Evolutionary conservation across 495 filamentous ascomycete species (phyloP).

Genomic region (Aspergillus biplanus): DNA sequence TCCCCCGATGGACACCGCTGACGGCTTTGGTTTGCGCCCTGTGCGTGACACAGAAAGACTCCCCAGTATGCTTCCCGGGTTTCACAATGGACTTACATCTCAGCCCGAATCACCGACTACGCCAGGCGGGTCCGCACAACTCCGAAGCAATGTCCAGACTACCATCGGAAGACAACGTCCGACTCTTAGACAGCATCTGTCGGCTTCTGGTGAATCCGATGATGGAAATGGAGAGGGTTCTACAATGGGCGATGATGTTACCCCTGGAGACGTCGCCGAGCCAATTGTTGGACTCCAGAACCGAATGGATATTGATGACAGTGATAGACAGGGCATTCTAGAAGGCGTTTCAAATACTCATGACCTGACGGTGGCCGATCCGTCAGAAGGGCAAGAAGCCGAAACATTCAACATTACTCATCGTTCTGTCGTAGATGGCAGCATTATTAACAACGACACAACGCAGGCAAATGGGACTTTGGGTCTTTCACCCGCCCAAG

Average conservation of each 20-base stretch:
- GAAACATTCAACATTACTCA: constrained; percentile 98
- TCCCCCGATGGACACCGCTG: constrained; percentile 72
- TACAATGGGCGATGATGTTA: constrained; percentile 68
- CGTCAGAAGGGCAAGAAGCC: constrained; percentile 79
- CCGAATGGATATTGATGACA: constrained; percentile 77
- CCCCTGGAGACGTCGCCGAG: constrained; percentile 65
- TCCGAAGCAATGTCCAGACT: constrained; percentile 48
- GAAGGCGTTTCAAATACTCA: constrained; percentile 75
- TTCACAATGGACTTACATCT: constrained; percentile 73
- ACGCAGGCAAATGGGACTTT: constrained; percentile 64
- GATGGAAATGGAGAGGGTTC: constrained; percentile 78
- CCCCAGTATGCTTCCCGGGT: constrained; percentile 77
- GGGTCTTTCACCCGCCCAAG: constrained; percentile 76
- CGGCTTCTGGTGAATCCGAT: constrained; percentile 83
- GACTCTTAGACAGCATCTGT: constrained; percentile 84
- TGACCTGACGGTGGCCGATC: constrained; percentile 73
- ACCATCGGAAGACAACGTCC: constrained; percentile 63
- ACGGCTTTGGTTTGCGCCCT: constrained; percentile 76
- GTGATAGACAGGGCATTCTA: constrained; percentile 72
- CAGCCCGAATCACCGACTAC: constrained; percentile 95
- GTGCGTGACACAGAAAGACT: constrained; percentile 86
- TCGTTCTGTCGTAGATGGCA: constrained; percentile 81
- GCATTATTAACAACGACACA: constrained; percentile 70
- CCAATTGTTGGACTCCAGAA: constrained; percentile 78
- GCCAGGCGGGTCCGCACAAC: constrained; percentile 69